Evolutionary conservation across 345 rosid genomes (phyloP).

Genomic region (Salix koriyanagi): DNA sequence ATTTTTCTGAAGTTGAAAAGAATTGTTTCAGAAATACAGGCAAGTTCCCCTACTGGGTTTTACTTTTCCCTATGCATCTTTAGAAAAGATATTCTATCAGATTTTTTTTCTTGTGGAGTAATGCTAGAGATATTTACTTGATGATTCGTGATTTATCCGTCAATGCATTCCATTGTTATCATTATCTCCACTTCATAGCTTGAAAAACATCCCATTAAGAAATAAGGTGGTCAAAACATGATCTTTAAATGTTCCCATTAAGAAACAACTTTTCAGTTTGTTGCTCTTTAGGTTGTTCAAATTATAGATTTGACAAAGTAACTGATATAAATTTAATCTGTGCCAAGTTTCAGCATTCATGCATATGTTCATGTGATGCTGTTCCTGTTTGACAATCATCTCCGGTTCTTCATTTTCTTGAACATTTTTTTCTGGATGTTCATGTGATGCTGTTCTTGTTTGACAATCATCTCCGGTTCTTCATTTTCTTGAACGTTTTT

Average conservation of each 20-base stretch:
- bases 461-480: not conserved
- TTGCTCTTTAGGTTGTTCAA: not conserved
- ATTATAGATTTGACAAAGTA: not conserved
- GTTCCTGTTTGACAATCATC: not conserved
- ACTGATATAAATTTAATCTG: not conserved
- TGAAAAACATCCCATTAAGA: no score
- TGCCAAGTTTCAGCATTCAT: not conserved
- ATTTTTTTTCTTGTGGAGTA: not conserved
- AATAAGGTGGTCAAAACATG: no score
- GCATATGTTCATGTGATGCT: not conserved
- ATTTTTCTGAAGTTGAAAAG: constrained; percentile 45
- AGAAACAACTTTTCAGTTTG: not conserved
- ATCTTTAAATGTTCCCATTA: no score
- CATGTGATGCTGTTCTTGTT: not conserved
- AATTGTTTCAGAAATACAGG: constrained; percentile 35
- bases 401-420: not conserved
- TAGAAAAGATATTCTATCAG: not conserved
- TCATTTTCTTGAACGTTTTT: not conserved
- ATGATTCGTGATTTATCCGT: no score
- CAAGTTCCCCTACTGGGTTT: constrained; percentile 4
- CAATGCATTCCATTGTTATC: no score
- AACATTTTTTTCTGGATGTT: not conserved
- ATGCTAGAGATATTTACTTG: not conserved
- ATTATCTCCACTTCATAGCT: no score
- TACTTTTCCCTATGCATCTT: not conserved